phyloP scores from a whole-genome alignment of 768 basidiomycete species.

The Collybiopsis luxurians region DNA sequence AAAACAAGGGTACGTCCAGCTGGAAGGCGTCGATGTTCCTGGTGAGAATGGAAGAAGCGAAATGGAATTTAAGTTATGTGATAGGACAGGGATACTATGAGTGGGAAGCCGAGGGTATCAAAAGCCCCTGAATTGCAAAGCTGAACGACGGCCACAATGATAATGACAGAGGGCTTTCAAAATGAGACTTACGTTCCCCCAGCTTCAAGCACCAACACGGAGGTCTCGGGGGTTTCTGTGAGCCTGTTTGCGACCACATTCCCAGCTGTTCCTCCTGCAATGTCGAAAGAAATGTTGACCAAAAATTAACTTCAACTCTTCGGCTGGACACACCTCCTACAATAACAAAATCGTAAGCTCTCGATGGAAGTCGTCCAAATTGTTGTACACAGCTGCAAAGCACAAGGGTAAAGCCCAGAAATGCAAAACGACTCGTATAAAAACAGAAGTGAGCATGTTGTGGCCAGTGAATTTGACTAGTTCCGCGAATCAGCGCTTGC shows the following conservation, averaged over 20 bases:
- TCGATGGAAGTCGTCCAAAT: not conserved
- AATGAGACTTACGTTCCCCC: not conserved
- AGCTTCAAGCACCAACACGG: slow-evolving; percentile 15
- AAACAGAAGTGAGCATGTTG: too few species aligned
- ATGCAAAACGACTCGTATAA: too few species aligned
- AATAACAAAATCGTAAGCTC: slow-evolving; percentile 13
- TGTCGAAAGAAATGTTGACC: slow-evolving; percentile 5
- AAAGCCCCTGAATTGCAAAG: too few species aligned
- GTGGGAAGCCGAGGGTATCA: too few species aligned
- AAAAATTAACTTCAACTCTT: slow-evolving; percentile 6
- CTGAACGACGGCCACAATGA: too few species aligned
- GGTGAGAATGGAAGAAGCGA: slow-evolving; percentile 18
- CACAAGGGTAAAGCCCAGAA: not conserved
- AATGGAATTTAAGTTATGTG: too few species aligned
- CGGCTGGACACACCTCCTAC: slow-evolving; percentile 10
- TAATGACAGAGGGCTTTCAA: too few species aligned
- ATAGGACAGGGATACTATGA: too few species aligned
- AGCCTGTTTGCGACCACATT: slow-evolving; percentile 15
- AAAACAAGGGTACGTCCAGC: not conserved
- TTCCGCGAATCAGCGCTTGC: too few species aligned
- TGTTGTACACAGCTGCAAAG: not conserved
- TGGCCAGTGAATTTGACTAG: too few species aligned
- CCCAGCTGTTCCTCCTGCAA: slow-evolving; percentile 17
- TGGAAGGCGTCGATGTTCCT: not conserved
- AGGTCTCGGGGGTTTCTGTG: slow-evolving; percentile 5